These are phyloP conservation scores for Litchi chinensis DNA, from an alignment of 345 rosid genomes.

Conservation along the genomic window DNA sequence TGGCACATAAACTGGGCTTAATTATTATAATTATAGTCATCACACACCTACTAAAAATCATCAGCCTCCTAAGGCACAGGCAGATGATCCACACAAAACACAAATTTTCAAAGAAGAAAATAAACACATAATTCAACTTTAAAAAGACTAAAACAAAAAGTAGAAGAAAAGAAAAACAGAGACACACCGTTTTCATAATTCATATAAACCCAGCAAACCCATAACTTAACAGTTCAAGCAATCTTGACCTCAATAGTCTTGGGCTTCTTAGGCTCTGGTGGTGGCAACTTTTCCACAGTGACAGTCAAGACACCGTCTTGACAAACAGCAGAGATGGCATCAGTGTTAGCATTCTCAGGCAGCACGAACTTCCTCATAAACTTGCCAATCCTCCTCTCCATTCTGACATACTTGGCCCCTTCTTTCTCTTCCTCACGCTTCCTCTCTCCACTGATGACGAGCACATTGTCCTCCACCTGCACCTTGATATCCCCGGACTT, in stretches of 20 bases:
- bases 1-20: not conserved
- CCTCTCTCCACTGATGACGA: conserved; percentile 68
- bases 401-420: conserved; percentile 62
- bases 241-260: conserved; percentile 58
- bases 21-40: no score
- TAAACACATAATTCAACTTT: not conserved
- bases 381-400: conserved; percentile 84
- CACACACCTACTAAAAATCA: no score
- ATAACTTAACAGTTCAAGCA: conserved; percentile 36
- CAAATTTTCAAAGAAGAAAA: not conserved
- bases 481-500: conserved; percentile 68
- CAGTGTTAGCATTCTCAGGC: conserved; percentile 71
- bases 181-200: not conserved
- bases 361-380: conserved; percentile 71
- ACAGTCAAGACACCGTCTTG: conserved; percentile 79
- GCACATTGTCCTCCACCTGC: conserved; percentile 70
- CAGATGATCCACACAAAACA: not conserved
- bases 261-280: conserved; percentile 80
- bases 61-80: no score
- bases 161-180: no score
- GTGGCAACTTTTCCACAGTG: conserved; percentile 72
- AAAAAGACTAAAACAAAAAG: no score
- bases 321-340: conserved; percentile 60
- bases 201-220: not conserved
- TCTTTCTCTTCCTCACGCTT: conserved; percentile 55